Evolutionary conservation across 2,329 filamentous ascomycete species (phyloP).

Genomic region (Xylariaceae sp.): DNA sequence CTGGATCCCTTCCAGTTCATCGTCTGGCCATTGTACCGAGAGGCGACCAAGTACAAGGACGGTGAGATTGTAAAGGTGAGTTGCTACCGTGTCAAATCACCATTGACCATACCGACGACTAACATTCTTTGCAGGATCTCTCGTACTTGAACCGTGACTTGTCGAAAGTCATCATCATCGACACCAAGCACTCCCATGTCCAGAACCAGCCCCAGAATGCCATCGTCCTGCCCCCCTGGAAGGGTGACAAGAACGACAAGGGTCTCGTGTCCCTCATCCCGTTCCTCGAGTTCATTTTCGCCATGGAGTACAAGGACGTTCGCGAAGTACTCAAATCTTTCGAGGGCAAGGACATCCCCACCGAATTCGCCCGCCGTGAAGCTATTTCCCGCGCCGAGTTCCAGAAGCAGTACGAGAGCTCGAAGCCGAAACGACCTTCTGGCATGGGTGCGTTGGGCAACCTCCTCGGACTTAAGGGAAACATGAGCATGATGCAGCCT

Average conservation of each 20-base stretch:
- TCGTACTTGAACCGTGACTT: constrained; percentile 94
- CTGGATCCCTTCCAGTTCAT: constrained; percentile 93
- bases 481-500: constrained; percentile 55
- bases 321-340: constrained; percentile 83
- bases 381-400: constrained; percentile 80
- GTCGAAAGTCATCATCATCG: constrained; percentile 90
- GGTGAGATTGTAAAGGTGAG: constrained; percentile 91
- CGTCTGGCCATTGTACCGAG: constrained; percentile 88
- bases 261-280: constrained; percentile 86
- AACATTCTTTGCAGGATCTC: constrained; percentile 61
- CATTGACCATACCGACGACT: not conserved
- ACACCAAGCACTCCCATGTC: constrained; percentile 77
- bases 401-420: constrained; percentile 66
- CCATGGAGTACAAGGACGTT: constrained; percentile 85
- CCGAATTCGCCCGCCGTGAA: constrained; percentile 85
- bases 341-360: constrained; percentile 81
- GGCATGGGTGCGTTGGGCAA: constrained; percentile 65
- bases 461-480: constrained; percentile 71
- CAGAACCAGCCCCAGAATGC: constrained; percentile 94
- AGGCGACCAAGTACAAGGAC: constrained; percentile 95
- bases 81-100: not conserved
- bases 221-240: constrained; percentile 87
- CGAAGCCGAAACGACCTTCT: constrained; percentile 55
- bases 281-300: constrained; percentile 94
- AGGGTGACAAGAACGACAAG: constrained; percentile 73